Evolutionary conservation across 2,329 filamentous ascomycete genomes (phyloP).

Genomic region (Apiospora kogelbergensis): DNA sequence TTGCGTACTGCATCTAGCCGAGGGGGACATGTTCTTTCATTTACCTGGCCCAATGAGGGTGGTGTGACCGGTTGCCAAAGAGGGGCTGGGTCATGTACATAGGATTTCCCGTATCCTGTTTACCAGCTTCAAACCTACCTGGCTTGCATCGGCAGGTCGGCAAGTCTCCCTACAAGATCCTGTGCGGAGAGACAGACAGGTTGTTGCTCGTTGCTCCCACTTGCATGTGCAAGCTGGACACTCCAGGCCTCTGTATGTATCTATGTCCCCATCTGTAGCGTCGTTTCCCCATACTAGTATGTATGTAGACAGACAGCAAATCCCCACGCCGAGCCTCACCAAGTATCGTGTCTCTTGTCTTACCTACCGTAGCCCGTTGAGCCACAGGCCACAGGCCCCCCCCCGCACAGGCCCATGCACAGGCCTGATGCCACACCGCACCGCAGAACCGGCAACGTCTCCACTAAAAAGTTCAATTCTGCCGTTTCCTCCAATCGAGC

Average conservation of each 20-base stretch:
- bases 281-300: not conserved
- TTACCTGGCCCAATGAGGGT: not conserved
- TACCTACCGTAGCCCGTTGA: too few species aligned
- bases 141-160: not conserved
- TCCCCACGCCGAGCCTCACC: conserved; percentile 2
- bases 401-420: too few species aligned
- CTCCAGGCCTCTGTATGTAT: too few species aligned
- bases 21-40: not conserved
- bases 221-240: not conserved
- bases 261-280: not conserved
- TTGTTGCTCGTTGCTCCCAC: not conserved
- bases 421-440: not conserved
- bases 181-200: too few species aligned
- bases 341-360: not conserved
- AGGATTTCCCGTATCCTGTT: not conserved
- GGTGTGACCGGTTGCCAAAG: not conserved
- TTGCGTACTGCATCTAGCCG: not conserved
- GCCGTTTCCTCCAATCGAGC: not conserved
- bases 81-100: not conserved
- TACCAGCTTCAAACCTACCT: not conserved
- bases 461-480: conserved; percentile 6
- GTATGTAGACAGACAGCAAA: not conserved
- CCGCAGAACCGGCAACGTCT: not conserved
- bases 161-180: not conserved
- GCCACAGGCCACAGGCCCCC: too few species aligned